Conservation (phyloP, 2,329 filamentous ascomycete species). For the Pestalotiopsis sp. region DNA sequence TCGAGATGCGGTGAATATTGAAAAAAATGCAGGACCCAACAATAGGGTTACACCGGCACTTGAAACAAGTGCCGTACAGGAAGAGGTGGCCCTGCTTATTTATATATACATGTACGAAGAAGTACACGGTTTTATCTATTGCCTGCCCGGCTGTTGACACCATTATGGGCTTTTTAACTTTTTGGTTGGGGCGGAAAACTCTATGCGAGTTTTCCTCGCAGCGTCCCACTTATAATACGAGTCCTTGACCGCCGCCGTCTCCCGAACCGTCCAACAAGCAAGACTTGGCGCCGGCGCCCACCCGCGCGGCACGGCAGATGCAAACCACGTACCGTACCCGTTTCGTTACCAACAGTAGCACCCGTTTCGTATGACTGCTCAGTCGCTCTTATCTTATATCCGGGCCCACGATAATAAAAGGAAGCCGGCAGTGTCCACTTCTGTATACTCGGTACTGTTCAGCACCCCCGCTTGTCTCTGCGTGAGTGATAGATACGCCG, state of each 20-base stretch:
- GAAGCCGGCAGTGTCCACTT: too few species aligned
- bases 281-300: conserved; percentile 6
- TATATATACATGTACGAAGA: neutral
- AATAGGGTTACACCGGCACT: neutral
- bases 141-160: neutral
- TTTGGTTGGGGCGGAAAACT: conserved; percentile 2
- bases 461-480: too few species aligned
- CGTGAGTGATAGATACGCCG: too few species aligned
- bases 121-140: neutral
- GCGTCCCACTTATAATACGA: neutral
- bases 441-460: too few species aligned
- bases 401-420: neutral
- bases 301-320: neutral
- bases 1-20: neutral
- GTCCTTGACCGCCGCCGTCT: conserved; percentile 3
- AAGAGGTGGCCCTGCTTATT: neutral
- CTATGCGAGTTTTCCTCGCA: neutral
- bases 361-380: neutral
- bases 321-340: neutral
- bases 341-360: too few species aligned
- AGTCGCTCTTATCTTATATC: neutral
- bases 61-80: neutral
- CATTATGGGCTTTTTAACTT: too few species aligned
- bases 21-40: neutral
- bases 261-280: neutral